Evolutionary conservation across 2,329 filamentous ascomycete genomes (phyloP).

Genomic region (Colletotrichum lini): DNA sequence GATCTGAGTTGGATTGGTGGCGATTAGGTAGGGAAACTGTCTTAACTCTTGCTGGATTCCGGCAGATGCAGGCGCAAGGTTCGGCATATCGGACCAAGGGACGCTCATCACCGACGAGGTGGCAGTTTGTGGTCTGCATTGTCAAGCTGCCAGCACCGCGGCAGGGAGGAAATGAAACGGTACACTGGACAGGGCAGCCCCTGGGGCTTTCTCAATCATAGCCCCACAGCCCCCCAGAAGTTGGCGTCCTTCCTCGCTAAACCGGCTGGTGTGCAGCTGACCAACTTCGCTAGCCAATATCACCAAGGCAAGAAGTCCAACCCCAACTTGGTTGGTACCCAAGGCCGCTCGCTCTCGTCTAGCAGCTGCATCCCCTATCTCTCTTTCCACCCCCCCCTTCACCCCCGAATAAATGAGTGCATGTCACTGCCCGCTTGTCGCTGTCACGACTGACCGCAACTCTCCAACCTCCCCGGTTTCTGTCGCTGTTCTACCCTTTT

Average conservation of each 20-base stretch:
- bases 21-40: neutral
- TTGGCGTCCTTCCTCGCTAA: slow-evolving; percentile 28
- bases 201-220: neutral
- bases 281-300: slow-evolving; percentile 1
- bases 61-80: slow-evolving; percentile 16
- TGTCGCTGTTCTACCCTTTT: neutral
- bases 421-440: slow-evolving; percentile 19
- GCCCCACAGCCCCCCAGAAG: slow-evolving; percentile 20
- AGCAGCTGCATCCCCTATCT: neutral
- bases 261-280: slow-evolving; percentile 31
- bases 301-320: neutral
- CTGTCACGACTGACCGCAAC: slow-evolving; percentile 35
- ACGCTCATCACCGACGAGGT: slow-evolving; percentile 11
- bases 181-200: slow-evolving; percentile 5
- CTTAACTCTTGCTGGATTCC: neutral
- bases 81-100: slow-evolving; percentile 25
- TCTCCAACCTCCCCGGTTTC: slow-evolving; percentile 21
- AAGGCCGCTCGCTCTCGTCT: neutral
- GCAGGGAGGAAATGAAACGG: slow-evolving; percentile 1
- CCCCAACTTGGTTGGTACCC: neutral
- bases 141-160: too few relatives aligned
- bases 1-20: slow-evolving; percentile 13
- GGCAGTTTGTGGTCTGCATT: too few relatives aligned
- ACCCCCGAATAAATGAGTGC: slow-evolving; percentile 17
- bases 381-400: neutral